Evolutionary conservation across 2,329 filamentous ascomycete species (phyloP), one percentile per base, ranked within the genome.

Genomic region (Zopfia rhizophila): DNA sequence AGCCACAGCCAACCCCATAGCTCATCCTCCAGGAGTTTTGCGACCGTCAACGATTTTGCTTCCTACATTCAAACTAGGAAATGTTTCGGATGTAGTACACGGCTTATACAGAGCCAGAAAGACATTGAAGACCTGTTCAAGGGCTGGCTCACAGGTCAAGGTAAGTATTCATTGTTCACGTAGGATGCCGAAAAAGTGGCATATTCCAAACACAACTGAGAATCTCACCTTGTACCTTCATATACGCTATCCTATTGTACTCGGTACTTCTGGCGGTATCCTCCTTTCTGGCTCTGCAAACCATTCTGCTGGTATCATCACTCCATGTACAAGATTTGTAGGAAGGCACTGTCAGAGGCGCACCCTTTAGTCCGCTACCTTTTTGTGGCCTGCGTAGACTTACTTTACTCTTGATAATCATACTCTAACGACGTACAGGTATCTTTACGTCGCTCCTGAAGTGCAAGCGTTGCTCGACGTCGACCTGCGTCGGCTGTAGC

Each of bases 401-500:
- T 37, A 28, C 22, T 19, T 42, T 17, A 38, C 7, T 29, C 18
- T 29, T 10, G 4, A 19, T 14, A 38, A 19, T 4, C 13, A 30
- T 5, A 21, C 13, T 7, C 21, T 4, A 21, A 16, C 21, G 17
- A 33, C 13, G 17, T 16, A 13, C 19, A 16, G 19, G 11, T 17
- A 27, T 14, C 17, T 11, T 42, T 3, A 17, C 24, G 19, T 47
- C 49, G 18, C 10, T 29, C 7, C 18, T 63, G 8, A 53, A 24
- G 23, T 66, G 65, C 46, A 51, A 33, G 11, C 22, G 11, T 1
- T 66, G 65, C 42, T 41, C 29, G 7, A 22, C 32, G 16, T 37
- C 23, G 1, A 46, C 38, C 17, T 68, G 62, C 31, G 46, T 61
- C 12, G 45, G 53, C 8, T 66, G 63, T 32, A 33, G 24, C 11